Percentiles rank a stretch among this genome's conserved stretches.
Evolutionary conservation across 148 eudicot species (phyloP).

Genomic region (Arbutus unedo): DNA sequence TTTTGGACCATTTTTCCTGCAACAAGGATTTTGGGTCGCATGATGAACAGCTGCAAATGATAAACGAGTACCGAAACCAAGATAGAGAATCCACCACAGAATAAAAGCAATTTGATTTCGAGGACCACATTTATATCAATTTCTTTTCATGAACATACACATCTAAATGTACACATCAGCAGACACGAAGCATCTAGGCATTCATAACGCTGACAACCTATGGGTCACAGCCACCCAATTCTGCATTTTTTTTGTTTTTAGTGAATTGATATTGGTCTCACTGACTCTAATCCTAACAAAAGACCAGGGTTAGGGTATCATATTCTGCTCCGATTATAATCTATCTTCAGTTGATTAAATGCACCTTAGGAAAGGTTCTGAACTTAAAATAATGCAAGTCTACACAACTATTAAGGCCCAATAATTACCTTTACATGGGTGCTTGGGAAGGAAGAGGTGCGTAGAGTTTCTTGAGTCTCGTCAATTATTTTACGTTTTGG

Average conservation of each 20-base stretch:
- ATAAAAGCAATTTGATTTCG: neutral
- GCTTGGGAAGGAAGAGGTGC: slow-evolving; percentile 93
- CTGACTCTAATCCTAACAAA: neutral
- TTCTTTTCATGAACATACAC: neutral
- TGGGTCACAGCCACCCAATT: neutral
- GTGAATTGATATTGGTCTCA: neutral
- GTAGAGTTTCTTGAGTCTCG: slow-evolving; percentile 87
- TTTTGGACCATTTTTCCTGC: slow-evolving; percentile 89
- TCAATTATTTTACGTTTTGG: slow-evolving; percentile 81
- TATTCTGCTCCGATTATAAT: neutral
- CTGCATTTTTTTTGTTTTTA: neutral
- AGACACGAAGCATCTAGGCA: neutral
- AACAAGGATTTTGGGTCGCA: slow-evolving; percentile 8
- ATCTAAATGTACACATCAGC: neutral
- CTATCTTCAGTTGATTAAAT: neutral
- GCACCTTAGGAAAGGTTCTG: neutral
- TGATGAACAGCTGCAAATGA: neutral
- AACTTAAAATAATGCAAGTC: neutral
- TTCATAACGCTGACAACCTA: neutral
- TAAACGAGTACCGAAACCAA: neutral
- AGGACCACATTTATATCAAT: neutral
- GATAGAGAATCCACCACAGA: neutral
- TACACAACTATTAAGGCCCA: neutral
- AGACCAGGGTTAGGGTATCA: neutral
- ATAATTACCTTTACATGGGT: slow-evolving; percentile 79